phyloP scores from a whole-genome alignment of 257 asterid genomes.

The Echites panduratus region DNA sequence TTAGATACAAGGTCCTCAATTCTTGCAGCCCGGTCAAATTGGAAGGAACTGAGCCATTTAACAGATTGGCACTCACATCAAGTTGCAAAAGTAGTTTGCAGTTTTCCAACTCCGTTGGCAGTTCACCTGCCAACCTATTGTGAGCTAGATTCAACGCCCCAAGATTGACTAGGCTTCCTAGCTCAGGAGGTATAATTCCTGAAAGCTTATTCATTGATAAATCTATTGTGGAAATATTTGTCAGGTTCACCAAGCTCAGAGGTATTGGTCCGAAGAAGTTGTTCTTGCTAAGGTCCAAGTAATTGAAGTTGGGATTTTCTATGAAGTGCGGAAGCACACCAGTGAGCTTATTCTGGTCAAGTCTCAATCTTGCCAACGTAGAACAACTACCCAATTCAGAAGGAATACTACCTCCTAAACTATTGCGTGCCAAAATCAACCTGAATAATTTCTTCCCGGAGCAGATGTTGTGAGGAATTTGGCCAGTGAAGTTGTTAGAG shows the following conservation, averaged over 20 bases:
- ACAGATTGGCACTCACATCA: slow-evolving; percentile 43
- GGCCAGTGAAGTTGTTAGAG: slow-evolving; percentile 60
- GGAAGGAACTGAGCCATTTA: slow-evolving; percentile 56
- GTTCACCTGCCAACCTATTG: slow-evolving; percentile 48
- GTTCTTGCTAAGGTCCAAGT: slow-evolving; percentile 57
- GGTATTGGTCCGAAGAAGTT: slow-evolving; percentile 50
- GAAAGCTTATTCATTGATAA: slow-evolving; percentile 54
- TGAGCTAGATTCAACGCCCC: slow-evolving; percentile 48
- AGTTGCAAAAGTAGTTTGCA: slow-evolving; percentile 32
- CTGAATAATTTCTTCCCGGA: slow-evolving; percentile 44
- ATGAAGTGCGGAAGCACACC: slow-evolving; percentile 62
- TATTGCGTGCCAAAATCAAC: slow-evolving; percentile 58
- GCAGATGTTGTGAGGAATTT: slow-evolving; percentile 72
- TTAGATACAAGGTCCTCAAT: slow-evolving; percentile 43
- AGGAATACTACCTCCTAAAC: slow-evolving; percentile 54
- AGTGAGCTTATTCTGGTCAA: slow-evolving; percentile 56
- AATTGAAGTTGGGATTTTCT: slow-evolving; percentile 31
- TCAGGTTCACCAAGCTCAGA: slow-evolving; percentile 45
- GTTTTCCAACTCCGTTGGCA: slow-evolving; percentile 45
- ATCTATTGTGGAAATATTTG: slow-evolving; percentile 37
- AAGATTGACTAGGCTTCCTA: slow-evolving; percentile 52
- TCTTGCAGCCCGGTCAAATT: slow-evolving; percentile 42
- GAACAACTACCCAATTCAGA: slow-evolving; percentile 57
- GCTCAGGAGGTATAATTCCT: slow-evolving; percentile 49
- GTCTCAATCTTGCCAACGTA: slow-evolving; percentile 53